Evolutionary conservation across 1,284 basidiomycete species (phyloP).

Genomic region (Cutaneotrichosporon curvatum): DNA sequence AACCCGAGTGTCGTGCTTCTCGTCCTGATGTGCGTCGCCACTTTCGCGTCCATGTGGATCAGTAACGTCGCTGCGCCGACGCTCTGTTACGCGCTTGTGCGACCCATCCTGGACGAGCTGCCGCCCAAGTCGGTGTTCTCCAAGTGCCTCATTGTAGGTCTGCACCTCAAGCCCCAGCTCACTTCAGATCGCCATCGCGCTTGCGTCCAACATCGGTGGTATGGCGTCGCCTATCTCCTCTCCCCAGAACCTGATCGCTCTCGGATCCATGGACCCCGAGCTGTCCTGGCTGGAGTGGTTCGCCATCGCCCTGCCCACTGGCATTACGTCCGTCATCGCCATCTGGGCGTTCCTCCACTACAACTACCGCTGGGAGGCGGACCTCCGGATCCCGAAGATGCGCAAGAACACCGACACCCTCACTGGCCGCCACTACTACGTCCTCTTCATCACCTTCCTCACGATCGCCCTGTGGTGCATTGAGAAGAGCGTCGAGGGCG

Average conservation of each 20-base stretch:
- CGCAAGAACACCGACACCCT: constrained; percentile 72
- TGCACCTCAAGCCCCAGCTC: not conserved
- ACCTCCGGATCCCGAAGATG: constrained; percentile 73
- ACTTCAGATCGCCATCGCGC: constrained; percentile 79
- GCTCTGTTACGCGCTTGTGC: constrained; percentile 93
- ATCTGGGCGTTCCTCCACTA: constrained; percentile 88
- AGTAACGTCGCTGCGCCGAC: constrained; percentile 97
- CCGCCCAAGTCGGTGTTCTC: constrained; percentile 82
- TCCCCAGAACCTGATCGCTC: constrained; percentile 93
- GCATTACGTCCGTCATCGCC: constrained; percentile 70
- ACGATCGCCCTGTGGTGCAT: constrained; percentile 91
- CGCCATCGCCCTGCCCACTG: constrained; percentile 84
- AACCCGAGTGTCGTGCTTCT: constrained; percentile 78
- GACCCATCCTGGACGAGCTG: constrained; percentile 90
- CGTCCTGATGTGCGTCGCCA: constrained; percentile 92
- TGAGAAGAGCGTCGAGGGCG: constrained; percentile 69
- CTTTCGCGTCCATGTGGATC: constrained; percentile 99
- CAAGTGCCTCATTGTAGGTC: constrained; percentile 77
- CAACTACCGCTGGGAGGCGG: constrained; percentile 78
- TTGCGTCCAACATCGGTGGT: constrained; percentile 97
- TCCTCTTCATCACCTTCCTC: constrained; percentile 70
- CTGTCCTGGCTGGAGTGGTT: constrained; percentile 94
- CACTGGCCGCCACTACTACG: constrained; percentile 82
- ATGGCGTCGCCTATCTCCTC: constrained; percentile 87
- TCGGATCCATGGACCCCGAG: constrained; percentile 76